These are phyloP conservation scores for Rhizopogon sp. DNA, from an alignment of 768 basidiomycete species.

Conservation along the genomic window DNA sequence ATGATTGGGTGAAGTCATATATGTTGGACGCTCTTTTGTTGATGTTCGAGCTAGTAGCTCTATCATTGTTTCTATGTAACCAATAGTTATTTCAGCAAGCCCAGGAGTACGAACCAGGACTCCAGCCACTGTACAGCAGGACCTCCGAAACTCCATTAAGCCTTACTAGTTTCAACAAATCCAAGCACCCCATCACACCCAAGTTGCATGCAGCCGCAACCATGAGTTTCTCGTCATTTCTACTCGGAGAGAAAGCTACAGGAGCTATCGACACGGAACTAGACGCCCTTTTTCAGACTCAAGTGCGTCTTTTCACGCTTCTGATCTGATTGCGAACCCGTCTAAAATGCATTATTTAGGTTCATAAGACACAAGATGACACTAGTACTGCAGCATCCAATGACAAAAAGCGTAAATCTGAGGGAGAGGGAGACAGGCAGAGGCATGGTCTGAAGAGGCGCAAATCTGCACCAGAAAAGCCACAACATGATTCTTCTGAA, in stretches of 20 bases:
- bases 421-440: slow-evolving; percentile 5
- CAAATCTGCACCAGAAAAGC: background rate
- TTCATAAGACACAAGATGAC: background rate
- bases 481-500: background rate
- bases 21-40: too few species aligned
- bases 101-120: too few species aligned
- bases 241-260: slow-evolving; percentile 32
- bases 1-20: too few species aligned
- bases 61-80: too few species aligned
- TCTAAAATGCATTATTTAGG: background rate
- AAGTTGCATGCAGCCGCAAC: too few species aligned
- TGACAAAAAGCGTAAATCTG: slow-evolving; percentile 11
- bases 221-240: slow-evolving; percentile 56
- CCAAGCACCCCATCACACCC: too few species aligned
- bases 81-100: too few species aligned
- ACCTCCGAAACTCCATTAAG: too few species aligned
- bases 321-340: background rate
- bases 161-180: too few species aligned
- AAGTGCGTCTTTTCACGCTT: slow-evolving; percentile 32
- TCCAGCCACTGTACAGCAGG: too few species aligned
- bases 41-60: too few species aligned
- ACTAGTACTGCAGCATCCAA: slow-evolving; percentile 2
- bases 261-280: slow-evolving; percentile 52
- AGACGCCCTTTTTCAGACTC: slow-evolving; percentile 55
- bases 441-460: background rate